Conservation (phyloP, 192 early-diverging fungal species). For the Dissophora globulifera region DNA sequence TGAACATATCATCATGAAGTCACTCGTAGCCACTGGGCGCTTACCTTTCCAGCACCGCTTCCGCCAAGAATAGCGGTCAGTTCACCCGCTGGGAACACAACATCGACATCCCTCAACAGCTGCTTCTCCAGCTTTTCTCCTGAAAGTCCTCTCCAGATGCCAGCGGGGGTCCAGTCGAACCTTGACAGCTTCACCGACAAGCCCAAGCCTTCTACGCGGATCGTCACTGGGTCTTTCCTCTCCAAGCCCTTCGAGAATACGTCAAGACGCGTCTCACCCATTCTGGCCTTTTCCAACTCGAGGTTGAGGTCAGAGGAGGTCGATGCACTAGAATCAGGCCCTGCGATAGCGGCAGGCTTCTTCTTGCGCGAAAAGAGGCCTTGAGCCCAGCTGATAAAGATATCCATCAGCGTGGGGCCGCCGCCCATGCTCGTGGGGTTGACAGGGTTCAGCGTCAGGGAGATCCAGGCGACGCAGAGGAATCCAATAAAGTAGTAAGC, state of each 20-base stretch:
- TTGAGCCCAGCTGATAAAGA: conserved; percentile 27
- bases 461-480: conserved; percentile 38
- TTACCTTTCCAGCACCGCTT: conserved; percentile 52
- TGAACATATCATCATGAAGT: too few relatives aligned
- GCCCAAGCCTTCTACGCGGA: conserved; percentile 32
- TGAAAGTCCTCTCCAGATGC: conserved; percentile 15
- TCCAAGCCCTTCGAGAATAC: conserved; percentile 43
- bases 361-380: conserved; percentile 19
- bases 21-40: too few relatives aligned
- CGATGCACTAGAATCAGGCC: neutral
- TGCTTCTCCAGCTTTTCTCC: conserved; percentile 27
- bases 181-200: conserved; percentile 26
- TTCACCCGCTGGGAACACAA: conserved; percentile 48
- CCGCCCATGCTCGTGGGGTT: conserved; percentile 46
- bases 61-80: conserved; percentile 47
- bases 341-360: neutral
- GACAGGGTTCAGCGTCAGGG: conserved; percentile 28
- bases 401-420: conserved; percentile 41
- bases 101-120: conserved; percentile 42
- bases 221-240: conserved; percentile 37
- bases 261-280: conserved; percentile 41
- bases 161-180: conserved; percentile 29
- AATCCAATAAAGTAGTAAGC: conserved; percentile 29
- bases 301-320: conserved; percentile 5
- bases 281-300: conserved; percentile 13